These are phyloP conservation scores for Oryza meyeriana DNA, from an alignment of 176 grass and related monocot genomes.

Conservation along the genomic window DNA sequence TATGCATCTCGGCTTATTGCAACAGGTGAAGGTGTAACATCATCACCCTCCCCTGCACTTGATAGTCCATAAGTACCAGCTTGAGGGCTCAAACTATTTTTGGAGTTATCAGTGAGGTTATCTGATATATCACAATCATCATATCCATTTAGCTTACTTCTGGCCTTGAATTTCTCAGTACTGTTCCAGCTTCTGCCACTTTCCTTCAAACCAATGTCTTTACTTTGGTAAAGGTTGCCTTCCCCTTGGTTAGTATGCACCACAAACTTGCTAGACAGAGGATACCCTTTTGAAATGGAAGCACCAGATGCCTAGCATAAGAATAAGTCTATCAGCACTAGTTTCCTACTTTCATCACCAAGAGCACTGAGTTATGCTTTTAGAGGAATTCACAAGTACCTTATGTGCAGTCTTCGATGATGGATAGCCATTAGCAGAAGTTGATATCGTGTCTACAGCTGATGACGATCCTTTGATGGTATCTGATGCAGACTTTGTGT, in stretches of 20 bases:
- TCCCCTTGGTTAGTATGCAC: constrained; percentile 58
- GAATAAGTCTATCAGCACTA: constrained; percentile 34
- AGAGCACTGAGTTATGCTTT: constrained; percentile 21
- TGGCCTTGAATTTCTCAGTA: constrained; percentile 45
- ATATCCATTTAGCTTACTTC: constrained; percentile 53
- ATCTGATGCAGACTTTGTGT: constrained; percentile 37
- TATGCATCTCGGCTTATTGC: constrained; percentile 49
- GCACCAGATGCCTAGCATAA: constrained; percentile 52
- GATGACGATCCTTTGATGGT: constrained; percentile 59
- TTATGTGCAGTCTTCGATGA: constrained; percentile 56
- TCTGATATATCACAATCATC: constrained; percentile 39
- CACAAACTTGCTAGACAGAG: constrained; percentile 47
- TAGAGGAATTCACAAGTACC: constrained; percentile 49
- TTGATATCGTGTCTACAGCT: constrained; percentile 32
- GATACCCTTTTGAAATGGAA: constrained; percentile 60
- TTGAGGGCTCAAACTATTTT: constrained; percentile 29
- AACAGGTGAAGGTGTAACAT: constrained; percentile 25
- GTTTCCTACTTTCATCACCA: constrained; percentile 1
- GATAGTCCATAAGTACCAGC: constrained; percentile 20
- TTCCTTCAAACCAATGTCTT: constrained; percentile 51
- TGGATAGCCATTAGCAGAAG: constrained; percentile 25
- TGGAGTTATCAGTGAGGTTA: constrained; percentile 36
- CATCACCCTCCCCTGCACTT: constrained; percentile 11
- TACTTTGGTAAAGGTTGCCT: constrained; percentile 45
- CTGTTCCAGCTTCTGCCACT: constrained; percentile 44